phyloP scores from a whole-genome alignment of 1,139 yeast species.

The Geotrichum candidum region DNA sequence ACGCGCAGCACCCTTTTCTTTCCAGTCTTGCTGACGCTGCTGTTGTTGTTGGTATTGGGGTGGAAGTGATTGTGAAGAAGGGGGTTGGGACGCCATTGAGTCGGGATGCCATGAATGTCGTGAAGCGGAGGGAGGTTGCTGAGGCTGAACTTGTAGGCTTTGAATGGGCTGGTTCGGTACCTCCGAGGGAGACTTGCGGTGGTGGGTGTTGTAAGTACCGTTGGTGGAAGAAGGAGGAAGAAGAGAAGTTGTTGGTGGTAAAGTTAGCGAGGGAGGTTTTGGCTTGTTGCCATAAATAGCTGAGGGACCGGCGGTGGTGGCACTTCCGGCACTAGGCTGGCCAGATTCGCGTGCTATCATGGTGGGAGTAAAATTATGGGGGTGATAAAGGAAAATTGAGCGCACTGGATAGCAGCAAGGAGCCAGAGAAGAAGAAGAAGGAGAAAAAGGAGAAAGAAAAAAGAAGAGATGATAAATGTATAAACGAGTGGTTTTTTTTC shows the following conservation, averaged over 20 bases:
- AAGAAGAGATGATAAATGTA: background rate
- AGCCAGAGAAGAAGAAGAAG: background rate
- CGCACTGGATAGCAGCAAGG: background rate
- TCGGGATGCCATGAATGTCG: slow-evolving; percentile 14
- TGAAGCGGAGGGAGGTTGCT: background rate
- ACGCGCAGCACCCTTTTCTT: slow-evolving; percentile 49
- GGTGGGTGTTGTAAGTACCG: background rate
- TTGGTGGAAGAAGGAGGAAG: background rate
- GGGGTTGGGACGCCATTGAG: background rate
- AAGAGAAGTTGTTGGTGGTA: background rate
- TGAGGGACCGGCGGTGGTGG: background rate
- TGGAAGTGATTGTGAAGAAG: slow-evolving; percentile 7
- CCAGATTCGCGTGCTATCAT: background rate
- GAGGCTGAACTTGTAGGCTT: background rate
- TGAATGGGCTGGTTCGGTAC: background rate
- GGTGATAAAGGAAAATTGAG: background rate
- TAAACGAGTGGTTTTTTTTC: background rate
- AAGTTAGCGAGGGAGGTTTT: background rate
- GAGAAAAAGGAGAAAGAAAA: background rate
- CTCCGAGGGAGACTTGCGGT: background rate
- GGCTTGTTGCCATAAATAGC: background rate
- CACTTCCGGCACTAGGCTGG: background rate
- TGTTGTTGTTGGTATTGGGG: slow-evolving; percentile 13
- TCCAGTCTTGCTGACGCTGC: slow-evolving; percentile 28
- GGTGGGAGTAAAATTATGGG: background rate